A percentile compares a stretch with the other conserved stretches of the same genome.
These are phyloP conservation scores for Vitellaria paradoxa DNA, from an alignment of 179 eudicot species.

Conservation along the genomic window DNA sequence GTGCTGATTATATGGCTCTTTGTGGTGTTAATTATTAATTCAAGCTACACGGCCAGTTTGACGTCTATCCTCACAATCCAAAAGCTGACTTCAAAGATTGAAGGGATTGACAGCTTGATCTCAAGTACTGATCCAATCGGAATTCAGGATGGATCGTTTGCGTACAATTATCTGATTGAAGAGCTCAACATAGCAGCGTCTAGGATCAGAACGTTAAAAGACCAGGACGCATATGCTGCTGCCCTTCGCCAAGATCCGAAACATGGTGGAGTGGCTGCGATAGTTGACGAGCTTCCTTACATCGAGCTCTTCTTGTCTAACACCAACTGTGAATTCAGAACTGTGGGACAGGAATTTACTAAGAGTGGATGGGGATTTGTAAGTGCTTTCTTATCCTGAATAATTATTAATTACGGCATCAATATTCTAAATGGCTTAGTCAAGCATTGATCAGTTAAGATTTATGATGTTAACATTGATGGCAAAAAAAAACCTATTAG, in stretches of 20 bases:
- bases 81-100: conserved; percentile 62
- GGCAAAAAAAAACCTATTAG: no score
- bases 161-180: conserved; percentile 57
- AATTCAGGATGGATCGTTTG: conserved; percentile 82
- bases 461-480: background rate
- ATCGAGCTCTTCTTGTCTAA: conserved; percentile 44
- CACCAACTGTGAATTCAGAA: conserved; percentile 45
- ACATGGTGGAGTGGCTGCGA: conserved; percentile 67
- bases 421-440: background rate
- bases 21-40: conserved; percentile 74
- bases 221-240: conserved; percentile 41
- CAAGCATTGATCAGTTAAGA: background rate
- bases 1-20: conserved; percentile 83
- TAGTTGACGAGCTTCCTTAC: conserved; percentile 67
- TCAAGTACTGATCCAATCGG: conserved; percentile 68
- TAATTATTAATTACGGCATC: background rate
- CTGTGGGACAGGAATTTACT: conserved; percentile 75
- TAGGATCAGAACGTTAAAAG: conserved; percentile 46
- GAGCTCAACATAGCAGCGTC: conserved; percentile 61
- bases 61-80: conserved; percentile 86
- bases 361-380: conserved; percentile 92
- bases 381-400: conserved; percentile 29
- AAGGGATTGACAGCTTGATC: conserved; percentile 69
- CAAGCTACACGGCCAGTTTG: conserved; percentile 90
- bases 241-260: conserved; percentile 52